A percentile compares a stretch with the other conserved stretches of the same genome.
These are phyloP conservation scores for Kregervanrija delftensis DNA, from an alignment of 805 yeast species.

Conservation along the genomic window DNA sequence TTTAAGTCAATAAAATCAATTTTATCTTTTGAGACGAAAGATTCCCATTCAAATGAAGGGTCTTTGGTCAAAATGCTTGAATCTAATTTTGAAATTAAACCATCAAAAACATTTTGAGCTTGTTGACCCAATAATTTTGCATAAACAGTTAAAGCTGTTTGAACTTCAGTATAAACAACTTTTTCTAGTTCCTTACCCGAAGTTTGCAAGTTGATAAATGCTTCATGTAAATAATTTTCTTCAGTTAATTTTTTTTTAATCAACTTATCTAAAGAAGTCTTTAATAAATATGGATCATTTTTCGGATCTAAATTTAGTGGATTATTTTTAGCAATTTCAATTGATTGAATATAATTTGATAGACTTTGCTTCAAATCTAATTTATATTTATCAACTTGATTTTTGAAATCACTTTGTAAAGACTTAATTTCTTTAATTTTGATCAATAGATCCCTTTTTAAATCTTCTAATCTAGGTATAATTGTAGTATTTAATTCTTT, in stretches of 20 bases:
- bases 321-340: slow-evolving; percentile 53
- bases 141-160: slow-evolving; percentile 68
- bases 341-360: slow-evolving; percentile 47
- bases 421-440: slow-evolving; percentile 85
- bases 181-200: slow-evolving; percentile 86
- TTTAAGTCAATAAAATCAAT: slow-evolving; percentile 56
- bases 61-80: slow-evolving; percentile 69
- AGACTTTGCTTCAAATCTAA: slow-evolving; percentile 55
- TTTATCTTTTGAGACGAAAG: slow-evolving; percentile 65
- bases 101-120: slow-evolving; percentile 63
- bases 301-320: slow-evolving; percentile 40
- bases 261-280: slow-evolving; percentile 65
- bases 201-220: slow-evolving; percentile 76
- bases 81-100: slow-evolving; percentile 58
- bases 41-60: slow-evolving; percentile 82
- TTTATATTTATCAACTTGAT: slow-evolving; percentile 63
- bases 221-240: slow-evolving; percentile 84
- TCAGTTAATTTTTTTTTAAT: slow-evolving; percentile 72
- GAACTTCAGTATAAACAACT: slow-evolving; percentile 81
- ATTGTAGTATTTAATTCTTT: slow-evolving; percentile 55
- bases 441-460: slow-evolving; percentile 68
- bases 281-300: slow-evolving; percentile 79
- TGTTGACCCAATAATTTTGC: slow-evolving; percentile 67
- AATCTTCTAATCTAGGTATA: slow-evolving; percentile 60
- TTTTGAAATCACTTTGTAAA: slow-evolving; percentile 78